Conservation (phyloP, 768 basidiomycete genomes). For the Mycena maculata region DNA sequence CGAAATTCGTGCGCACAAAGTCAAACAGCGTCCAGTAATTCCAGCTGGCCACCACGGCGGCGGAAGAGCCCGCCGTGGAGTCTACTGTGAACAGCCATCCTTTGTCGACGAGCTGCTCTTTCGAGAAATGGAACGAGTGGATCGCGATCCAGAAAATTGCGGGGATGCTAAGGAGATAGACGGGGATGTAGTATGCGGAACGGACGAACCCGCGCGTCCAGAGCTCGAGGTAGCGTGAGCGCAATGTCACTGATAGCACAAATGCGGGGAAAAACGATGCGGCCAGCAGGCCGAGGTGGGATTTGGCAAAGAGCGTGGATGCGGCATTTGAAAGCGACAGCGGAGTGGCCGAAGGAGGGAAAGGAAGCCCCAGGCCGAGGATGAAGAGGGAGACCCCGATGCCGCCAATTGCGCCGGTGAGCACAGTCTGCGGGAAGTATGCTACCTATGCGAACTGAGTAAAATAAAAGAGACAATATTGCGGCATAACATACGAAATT, state of each 20-base stretch:
- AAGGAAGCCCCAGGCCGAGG: slow-evolving; percentile 33
- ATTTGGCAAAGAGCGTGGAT: slow-evolving; percentile 28
- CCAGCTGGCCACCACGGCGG: slow-evolving; percentile 33
- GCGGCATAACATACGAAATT: slow-evolving; percentile 24
- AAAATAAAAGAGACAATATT: background rate
- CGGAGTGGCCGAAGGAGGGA: slow-evolving; percentile 15
- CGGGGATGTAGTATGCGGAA: slow-evolving; percentile 35
- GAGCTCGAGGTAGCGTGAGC: slow-evolving; percentile 28
- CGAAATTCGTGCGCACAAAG: slow-evolving; percentile 23
- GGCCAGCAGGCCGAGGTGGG: slow-evolving; percentile 35
- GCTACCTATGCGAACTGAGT: slow-evolving; percentile 31
- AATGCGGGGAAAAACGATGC: slow-evolving; percentile 38
- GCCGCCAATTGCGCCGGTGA: slow-evolving; percentile 40
- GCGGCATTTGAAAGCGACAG: slow-evolving; percentile 31
- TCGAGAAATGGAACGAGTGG: slow-evolving; percentile 1
- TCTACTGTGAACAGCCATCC: slow-evolving; percentile 41
- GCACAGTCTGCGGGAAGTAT: slow-evolving; percentile 41
- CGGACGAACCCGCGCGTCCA: slow-evolving; percentile 35
- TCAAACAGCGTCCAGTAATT: slow-evolving; percentile 41
- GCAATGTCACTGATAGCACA: slow-evolving; percentile 34
- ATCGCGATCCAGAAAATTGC: slow-evolving; percentile 37
- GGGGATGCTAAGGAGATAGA: slow-evolving; percentile 34
- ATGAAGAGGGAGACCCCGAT: slow-evolving; percentile 39
- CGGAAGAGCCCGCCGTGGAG: slow-evolving; percentile 17
- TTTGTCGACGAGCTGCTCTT: slow-evolving; percentile 16